Evolutionary conservation across 257 asterid genomes (phyloP), one percentile per base, ranked within the genome.

Genomic region (Nicotiana attenuata): DNA sequence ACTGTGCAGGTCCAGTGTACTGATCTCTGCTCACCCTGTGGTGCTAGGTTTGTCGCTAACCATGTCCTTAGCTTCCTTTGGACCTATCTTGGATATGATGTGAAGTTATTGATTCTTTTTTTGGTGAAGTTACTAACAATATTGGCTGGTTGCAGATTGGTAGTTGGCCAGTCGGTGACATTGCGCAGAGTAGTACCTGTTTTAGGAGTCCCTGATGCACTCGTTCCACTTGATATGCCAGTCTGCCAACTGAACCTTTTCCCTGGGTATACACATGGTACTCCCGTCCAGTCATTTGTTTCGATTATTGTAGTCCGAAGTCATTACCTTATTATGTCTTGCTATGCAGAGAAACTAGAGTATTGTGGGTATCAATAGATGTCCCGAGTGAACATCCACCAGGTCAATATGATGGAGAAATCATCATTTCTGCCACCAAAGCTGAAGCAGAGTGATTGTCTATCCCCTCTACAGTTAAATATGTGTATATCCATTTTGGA

Each of bases 151-250:
- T 83, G 89, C 89, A 96, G 99, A 85, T 86, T 96, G 89, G 90
- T 88, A 84, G 93, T 87, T 89, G 98, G 99, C 28, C 93, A 94
- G 56, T 90, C 98, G 61, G 82, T 96, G 88, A 92, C 89, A 79
- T 76, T 94, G 87, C 91, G 98, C 87, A 92, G 92, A 14, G 98
- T 96, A 76, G 98, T 93, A 81, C 90, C 98, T 28, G 78, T 96
- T 80, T 90, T 96, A 83, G 99, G 99, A 61, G 95, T 96, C 80
- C 97, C 99, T 24, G 98, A 93, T 88, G 97, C 98, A 83, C 99
- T 96, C 80, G 99, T 92, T 85, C 98, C 99, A 80, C 96, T 96
- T 81, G 97, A 93, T 81, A 71, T 85, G 82, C 99, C 99, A 75
- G 69, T 83, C 59, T 88, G 89, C 80, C 93, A 88, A 80, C 84